Base-by-base conservation (phyloP, 176 grass and related monocot genomes). In the Raddia guianensis region DNA sequence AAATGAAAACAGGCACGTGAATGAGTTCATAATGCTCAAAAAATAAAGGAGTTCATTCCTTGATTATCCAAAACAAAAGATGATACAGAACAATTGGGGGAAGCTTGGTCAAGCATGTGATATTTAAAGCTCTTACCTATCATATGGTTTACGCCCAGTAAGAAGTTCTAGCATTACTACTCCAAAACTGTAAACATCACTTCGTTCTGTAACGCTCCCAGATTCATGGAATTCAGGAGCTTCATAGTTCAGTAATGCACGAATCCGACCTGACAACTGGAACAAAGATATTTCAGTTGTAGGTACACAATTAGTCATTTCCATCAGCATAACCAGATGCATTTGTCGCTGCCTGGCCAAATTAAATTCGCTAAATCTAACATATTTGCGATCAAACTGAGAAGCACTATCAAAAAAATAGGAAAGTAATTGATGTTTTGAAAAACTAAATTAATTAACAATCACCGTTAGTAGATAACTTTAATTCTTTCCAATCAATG, bases 111-210 rank as follows among this genome's bases (percentile, higher is more conserved):
- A 71, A 82, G 46, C 56, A 61, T 63, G 37, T 43, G 21, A n/a
- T 0, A 63, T 70, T 3, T 5, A 84, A 73, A 73, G 2, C 11
- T 66, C 85, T 85, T 91, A 91, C 97, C 87, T 83, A 7, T 99
- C 91, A 81, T 91, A 93, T 2, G 97, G 97, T 86, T 93, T 93
- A 63, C 93, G 91, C 60, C 97, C 97, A 6, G 93, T 96, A 49
- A 99, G 93, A 89, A 99, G 89, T 86, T 99, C 97, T 65, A 99
- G 81, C 97, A 99, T 99, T 67, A 99, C 89, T 75, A 99, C 93
- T 56, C 97, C 97, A 89, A 99, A 99, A 78, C 91, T 93, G 48
- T 99, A 99, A 53, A 99, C 89, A 64, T 99, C 97, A 70, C 97
- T 80, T 21, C 80, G 77, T 54, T 93, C 93, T 33, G 87, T 83